Evolutionary conservation across 2,329 filamentous ascomycete species (phyloP).

Genomic region (Ascochyta lentis): DNA sequence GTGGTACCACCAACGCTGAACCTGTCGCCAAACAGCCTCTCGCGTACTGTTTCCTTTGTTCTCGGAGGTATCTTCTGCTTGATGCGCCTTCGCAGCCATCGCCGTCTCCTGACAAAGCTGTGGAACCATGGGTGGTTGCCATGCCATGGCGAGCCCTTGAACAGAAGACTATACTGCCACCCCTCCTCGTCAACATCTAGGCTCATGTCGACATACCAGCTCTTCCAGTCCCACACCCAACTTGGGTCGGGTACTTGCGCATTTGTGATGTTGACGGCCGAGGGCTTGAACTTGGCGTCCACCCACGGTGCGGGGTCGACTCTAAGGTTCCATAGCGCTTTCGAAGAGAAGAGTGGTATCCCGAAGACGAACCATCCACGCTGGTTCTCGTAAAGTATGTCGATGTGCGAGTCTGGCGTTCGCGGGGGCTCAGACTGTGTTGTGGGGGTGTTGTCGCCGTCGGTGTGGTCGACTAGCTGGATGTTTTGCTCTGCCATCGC

Average conservation of each 20-base stretch:
- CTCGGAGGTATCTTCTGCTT: slow-evolving; percentile 61
- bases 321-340: slow-evolving; percentile 74
- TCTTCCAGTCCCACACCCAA: slow-evolving; percentile 87
- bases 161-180: slow-evolving; percentile 96
- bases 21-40: slow-evolving; percentile 47
- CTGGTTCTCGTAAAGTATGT: slow-evolving; percentile 95
- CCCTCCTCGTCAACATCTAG: slow-evolving; percentile 85
- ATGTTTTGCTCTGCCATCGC: slow-evolving; percentile 67
- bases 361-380: slow-evolving; percentile 89
- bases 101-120: slow-evolving; percentile 87
- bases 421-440: slow-evolving; percentile 25
- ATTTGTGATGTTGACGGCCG: slow-evolving; percentile 76
- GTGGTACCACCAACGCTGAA: slow-evolving; percentile 50
- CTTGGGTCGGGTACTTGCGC: slow-evolving; percentile 93
- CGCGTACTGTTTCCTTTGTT: slow-evolving; percentile 39
- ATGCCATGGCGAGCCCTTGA: slow-evolving; percentile 74
- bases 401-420: slow-evolving; percentile 58
- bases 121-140: slow-evolving; percentile 88
- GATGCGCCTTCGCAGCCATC: slow-evolving; percentile 84
- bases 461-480: slow-evolving; percentile 65
- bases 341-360: slow-evolving; percentile 84
- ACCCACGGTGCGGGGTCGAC: slow-evolving; percentile 90
- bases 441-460: slow-evolving; percentile 44
- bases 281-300: slow-evolving; percentile 63
- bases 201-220: slow-evolving; percentile 79